Evolutionary conservation across 1,284 basidiomycete species (phyloP).

Genomic region (Moesziomyces sp.): DNA sequence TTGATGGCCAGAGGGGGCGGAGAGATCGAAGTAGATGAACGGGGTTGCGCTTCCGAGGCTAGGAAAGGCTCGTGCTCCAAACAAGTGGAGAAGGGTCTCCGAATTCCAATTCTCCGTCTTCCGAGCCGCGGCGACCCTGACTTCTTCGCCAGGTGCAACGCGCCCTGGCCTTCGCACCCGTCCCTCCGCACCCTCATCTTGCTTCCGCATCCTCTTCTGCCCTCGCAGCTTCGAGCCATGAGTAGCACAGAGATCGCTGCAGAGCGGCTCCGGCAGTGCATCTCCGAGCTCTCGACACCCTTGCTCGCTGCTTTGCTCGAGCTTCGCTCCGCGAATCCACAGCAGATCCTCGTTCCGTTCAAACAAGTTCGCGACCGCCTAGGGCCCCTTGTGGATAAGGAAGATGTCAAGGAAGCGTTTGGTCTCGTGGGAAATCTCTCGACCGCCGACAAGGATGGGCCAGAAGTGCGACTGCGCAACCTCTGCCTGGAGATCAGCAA

Average conservation of each 20-base stretch:
- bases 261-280: constrained; percentile 17
- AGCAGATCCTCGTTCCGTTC: constrained; percentile 21
- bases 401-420: constrained; percentile 14
- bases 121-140: not conserved
- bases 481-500: constrained; percentile 45
- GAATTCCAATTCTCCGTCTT: not conserved
- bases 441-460: constrained; percentile 14
- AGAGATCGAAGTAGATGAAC: not conserved
- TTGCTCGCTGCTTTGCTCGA: constrained; percentile 22
- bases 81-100: constrained; percentile 2
- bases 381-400: constrained; percentile 9
- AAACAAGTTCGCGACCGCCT: constrained; percentile 13
- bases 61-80: not conserved
- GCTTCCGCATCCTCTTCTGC: too few relatives aligned
- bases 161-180: not conserved
- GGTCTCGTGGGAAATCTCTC: constrained; percentile 6
- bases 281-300: constrained; percentile 21
- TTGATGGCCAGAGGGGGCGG: too few relatives aligned
- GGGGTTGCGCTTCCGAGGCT: not conserved
- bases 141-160: not conserved
- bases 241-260: constrained; percentile 21
- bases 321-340: constrained; percentile 13
- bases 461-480: constrained; percentile 27
- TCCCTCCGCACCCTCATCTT: too few relatives aligned
- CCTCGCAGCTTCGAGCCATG: constrained; percentile 13